Percentiles rank a stretch among this genome's conserved stretches.
These are phyloP conservation scores for Wickerhamiella azyma DNA, from an alignment of 805 yeast species.

Conservation along the genomic window DNA sequence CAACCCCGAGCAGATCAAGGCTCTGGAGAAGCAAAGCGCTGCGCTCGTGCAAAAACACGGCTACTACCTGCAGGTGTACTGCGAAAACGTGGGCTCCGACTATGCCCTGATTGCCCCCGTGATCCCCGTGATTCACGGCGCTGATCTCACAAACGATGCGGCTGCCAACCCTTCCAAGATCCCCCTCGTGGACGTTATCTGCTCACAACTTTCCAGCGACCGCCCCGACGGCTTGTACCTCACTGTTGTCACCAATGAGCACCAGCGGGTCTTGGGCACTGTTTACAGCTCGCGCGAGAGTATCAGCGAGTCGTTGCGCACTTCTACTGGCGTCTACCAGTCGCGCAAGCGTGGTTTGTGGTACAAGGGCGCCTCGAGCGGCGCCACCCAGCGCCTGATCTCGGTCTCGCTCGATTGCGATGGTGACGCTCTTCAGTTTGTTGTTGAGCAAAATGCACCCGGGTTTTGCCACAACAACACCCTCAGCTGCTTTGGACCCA, in stretches of 20 bases:
- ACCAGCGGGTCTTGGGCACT: conserved; percentile 68
- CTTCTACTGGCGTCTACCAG: conserved; percentile 82
- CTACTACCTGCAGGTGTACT: conserved; percentile 15
- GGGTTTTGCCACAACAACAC: conserved; percentile 89
- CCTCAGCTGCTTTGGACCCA: conserved; percentile 66
- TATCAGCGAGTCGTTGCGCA: conserved; percentile 64
- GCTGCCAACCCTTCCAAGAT: conserved; percentile 15
- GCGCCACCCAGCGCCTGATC: conserved; percentile 73
- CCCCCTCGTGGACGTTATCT: conserved; percentile 34
- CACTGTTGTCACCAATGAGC: conserved; percentile 60
- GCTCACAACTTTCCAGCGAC: conserved; percentile 54
- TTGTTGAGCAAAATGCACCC: conserved; percentile 70
- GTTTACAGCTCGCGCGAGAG: conserved; percentile 83
- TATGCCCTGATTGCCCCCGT: conserved; percentile 11
- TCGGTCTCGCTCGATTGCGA: conserved; percentile 75
- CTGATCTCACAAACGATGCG: conserved; percentile 13
- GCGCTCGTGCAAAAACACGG: conserved; percentile 14
- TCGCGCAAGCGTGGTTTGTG: conserved; percentile 82
- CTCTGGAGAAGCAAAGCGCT: conserved; percentile 11
- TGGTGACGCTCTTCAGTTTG: conserved; percentile 75
- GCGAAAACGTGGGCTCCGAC: conserved; percentile 9
- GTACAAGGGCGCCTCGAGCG: conserved; percentile 95
- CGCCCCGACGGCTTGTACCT: conserved; percentile 76
- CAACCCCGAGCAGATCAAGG: conserved; percentile 6
- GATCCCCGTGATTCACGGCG: conserved; percentile 16